These are phyloP conservation scores for Lophium mytilinum DNA, from an alignment of 495 filamentous ascomycete species.

Conservation along the genomic window DNA sequence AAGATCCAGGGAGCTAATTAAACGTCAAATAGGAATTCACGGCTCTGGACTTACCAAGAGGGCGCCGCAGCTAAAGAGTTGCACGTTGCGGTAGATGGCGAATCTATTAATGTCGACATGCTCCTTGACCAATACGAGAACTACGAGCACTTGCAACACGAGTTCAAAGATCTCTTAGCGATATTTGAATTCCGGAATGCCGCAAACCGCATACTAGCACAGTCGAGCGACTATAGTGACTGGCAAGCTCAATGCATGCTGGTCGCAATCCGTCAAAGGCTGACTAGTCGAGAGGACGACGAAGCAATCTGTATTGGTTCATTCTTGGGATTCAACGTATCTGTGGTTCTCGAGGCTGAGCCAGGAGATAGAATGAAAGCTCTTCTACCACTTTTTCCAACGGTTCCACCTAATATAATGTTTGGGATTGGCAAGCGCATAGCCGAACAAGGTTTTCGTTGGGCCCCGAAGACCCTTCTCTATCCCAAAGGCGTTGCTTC, in stretches of 20 bases:
- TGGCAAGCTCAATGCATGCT: background rate
- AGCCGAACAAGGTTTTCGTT: background rate
- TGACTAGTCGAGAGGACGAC: background rate
- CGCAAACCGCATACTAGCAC: too few relatives aligned
- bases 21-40: background rate
- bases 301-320: background rate
- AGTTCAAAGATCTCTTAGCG: background rate
- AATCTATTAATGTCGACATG: background rate
- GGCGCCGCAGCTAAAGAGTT: background rate
- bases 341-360: background rate
- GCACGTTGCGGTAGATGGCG: background rate
- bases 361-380: background rate
- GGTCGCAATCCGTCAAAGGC: background rate
- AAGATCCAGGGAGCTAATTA: too few relatives aligned
- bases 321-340: background rate
- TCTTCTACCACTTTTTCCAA: background rate
- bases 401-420: background rate
- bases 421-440: background rate
- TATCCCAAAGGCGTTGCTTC: background rate
- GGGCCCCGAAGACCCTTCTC: background rate
- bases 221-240: background rate
- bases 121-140: background rate
- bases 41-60: background rate
- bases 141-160: background rate
- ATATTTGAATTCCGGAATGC: background rate